A percentile compares a stretch with the other conserved stretches of the same genome.
Conservation (phyloP, 345 rosid genomes). For the Clausena lansium region DNA sequence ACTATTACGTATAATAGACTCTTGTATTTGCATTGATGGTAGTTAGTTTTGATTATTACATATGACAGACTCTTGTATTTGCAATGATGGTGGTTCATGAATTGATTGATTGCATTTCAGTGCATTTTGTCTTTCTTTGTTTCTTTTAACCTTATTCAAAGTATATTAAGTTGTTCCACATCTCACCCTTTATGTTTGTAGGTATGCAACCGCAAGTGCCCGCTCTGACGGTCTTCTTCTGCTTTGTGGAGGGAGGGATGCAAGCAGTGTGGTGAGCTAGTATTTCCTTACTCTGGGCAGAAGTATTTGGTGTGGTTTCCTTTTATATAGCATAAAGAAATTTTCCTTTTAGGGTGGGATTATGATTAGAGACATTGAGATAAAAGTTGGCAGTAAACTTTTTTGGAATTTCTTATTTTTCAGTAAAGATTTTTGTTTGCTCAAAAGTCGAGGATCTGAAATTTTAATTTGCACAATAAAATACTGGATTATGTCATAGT, state of each 20-base stretch:
- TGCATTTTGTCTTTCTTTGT: neutral
- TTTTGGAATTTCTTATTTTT: neutral
- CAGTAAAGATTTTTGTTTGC: neutral
- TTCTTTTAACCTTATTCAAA: neutral
- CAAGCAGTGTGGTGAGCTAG: slow-evolving; percentile 85
- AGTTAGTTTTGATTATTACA: neutral
- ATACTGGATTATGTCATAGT: neutral
- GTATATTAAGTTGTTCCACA: slow-evolving; percentile 6
- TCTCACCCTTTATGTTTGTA: slow-evolving; percentile 30
- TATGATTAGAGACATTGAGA: neutral
- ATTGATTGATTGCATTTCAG: neutral
- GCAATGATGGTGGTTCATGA: neutral
- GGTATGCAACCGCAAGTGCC: slow-evolving; percentile 99
- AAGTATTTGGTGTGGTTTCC: neutral
- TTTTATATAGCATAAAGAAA: neutral
- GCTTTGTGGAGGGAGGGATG: slow-evolving; percentile 99
- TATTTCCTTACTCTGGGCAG: slow-evolving; percentile 8
- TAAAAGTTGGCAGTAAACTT: neutral
- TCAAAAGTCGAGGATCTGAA: neutral
- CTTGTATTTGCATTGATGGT: neutral
- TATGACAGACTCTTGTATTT: neutral
- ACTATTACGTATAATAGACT: neutral
- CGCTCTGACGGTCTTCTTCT: slow-evolving; percentile 99
- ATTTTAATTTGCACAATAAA: neutral
- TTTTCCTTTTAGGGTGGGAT: neutral